These are phyloP conservation scores for Pythium folliculosum DNA, from an alignment of 352 stramenopile species.

Conservation along the genomic window DNA sequence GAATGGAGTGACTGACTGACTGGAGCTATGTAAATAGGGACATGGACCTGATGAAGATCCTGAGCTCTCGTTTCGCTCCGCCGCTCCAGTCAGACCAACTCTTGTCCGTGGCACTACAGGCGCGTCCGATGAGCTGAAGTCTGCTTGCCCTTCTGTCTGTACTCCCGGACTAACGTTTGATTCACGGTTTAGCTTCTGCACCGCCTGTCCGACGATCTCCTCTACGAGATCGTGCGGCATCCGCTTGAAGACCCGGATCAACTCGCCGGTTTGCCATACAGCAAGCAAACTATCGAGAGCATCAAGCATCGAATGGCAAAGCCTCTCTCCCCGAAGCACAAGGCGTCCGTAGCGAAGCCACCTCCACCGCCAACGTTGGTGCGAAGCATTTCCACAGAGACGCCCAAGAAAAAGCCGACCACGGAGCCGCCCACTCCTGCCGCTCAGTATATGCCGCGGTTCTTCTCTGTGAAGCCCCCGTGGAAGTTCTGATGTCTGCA, in stretches of 20 bases:
- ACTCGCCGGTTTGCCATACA: conserved; percentile 56
- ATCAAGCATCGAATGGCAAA: conserved; percentile 38
- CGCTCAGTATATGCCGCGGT: conserved; percentile 9
- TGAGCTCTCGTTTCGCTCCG: conserved; percentile 82
- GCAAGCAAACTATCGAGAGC: conserved; percentile 46
- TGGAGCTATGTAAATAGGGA: conserved; percentile 39
- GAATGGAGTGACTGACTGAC: neutral
- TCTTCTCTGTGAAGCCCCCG: conserved; percentile 23
- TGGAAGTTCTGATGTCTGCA: conserved; percentile 25
- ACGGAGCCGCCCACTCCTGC: neutral
- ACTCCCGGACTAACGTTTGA: neutral
- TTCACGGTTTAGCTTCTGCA: conserved; percentile 60
- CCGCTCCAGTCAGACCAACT: conserved; percentile 82
- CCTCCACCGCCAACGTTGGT: conserved; percentile 8
- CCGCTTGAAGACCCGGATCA: conserved; percentile 73
- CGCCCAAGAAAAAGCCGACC: conserved; percentile 7
- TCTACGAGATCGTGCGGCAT: conserved; percentile 87
- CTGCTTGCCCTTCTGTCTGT: neutral
- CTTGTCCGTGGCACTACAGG: conserved; percentile 80
- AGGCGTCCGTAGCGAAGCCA: neutral
- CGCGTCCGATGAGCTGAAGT: conserved; percentile 14
- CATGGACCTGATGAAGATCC: conserved; percentile 88
- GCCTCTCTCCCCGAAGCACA: conserved; percentile 5
- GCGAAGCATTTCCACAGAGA: conserved; percentile 12
- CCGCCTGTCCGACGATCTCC: conserved; percentile 79